Conservation (phyloP, 257 asterid genomes). For the Mentha longifolia region DNA sequence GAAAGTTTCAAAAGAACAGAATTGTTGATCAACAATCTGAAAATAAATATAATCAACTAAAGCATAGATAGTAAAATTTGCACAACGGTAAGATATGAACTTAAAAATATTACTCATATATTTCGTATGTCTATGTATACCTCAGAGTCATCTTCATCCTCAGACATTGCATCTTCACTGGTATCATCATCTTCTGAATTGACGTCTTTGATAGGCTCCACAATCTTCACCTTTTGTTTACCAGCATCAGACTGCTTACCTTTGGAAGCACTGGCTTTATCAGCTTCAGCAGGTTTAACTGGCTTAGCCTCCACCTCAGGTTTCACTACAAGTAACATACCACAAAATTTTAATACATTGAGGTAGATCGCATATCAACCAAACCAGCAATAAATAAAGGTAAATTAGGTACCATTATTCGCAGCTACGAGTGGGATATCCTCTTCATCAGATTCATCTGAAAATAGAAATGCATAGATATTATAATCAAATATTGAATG, state of each 20-base stretch:
- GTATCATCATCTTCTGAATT: slow-evolving; percentile 40
- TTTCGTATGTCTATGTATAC: slow-evolving; percentile 24
- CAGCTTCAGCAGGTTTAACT: slow-evolving; percentile 55
- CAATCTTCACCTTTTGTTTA: slow-evolving; percentile 74
- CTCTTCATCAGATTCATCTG: slow-evolving; percentile 71
- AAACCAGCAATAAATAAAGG: not conserved
- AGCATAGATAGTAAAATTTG: too few relatives aligned
- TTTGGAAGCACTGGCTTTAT: slow-evolving; percentile 46
- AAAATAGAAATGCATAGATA: not conserved
- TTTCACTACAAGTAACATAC: slow-evolving; percentile 41
- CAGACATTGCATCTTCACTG: slow-evolving; percentile 59
- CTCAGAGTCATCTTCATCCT: slow-evolving; percentile 54
- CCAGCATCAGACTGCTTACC: slow-evolving; percentile 54
- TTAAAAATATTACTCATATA: not conserved
- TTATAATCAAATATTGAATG: not conserved
- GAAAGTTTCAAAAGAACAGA: not conserved
- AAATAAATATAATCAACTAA: not conserved
- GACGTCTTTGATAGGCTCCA: slow-evolving; percentile 51
- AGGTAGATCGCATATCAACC: not conserved
- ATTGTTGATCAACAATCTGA: not conserved
- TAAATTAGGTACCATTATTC: slow-evolving; percentile 49
- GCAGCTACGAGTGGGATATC: slow-evolving; percentile 48
- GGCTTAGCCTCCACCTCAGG: slow-evolving; percentile 43
- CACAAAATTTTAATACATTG: not conserved
- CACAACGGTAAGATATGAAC: too few relatives aligned